Conservation (phyloP, 768 basidiomycete species). For the Royoungia palumana region DNA sequence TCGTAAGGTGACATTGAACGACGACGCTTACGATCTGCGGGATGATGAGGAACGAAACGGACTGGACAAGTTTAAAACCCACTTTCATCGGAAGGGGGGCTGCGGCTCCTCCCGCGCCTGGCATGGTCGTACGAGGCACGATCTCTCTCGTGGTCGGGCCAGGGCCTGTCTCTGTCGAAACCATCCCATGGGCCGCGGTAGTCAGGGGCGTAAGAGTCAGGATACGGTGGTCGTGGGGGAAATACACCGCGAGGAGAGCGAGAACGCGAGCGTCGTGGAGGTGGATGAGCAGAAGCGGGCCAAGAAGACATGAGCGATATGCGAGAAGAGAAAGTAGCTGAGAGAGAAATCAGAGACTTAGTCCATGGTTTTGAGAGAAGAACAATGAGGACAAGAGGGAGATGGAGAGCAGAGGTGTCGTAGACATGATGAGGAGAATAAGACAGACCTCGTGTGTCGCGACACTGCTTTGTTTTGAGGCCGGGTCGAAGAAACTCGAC, state of each 20-base stretch:
- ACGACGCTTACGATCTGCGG: constrained; percentile 68
- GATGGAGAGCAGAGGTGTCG: constrained; percentile 62
- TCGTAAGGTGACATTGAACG: constrained; percentile 75
- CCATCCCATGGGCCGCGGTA: constrained; percentile 64
- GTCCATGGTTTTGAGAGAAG: constrained; percentile 38
- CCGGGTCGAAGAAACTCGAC: constrained; percentile 28
- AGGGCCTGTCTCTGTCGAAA: constrained; percentile 69
- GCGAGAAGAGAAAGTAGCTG: constrained; percentile 32
- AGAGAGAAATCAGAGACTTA: constrained; percentile 50
- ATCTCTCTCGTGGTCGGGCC: constrained; percentile 66
- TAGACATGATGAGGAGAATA: constrained; percentile 71
- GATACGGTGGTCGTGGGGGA: constrained; percentile 51
- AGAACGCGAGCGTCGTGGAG: constrained; percentile 77
- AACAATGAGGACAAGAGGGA: constrained; percentile 53
- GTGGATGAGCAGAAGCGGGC: constrained; percentile 67
- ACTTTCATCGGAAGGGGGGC: constrained; percentile 71
- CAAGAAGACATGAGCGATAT: constrained; percentile 68
- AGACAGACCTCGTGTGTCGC: constrained; percentile 86
- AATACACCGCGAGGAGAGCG: constrained; percentile 63
- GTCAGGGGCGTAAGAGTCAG: constrained; percentile 58
- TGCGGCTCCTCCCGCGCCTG: constrained; percentile 73
- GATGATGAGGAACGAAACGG: constrained; percentile 6
- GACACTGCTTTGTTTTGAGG: constrained; percentile 40
- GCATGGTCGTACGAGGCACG: constrained; percentile 63
- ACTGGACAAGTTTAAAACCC: constrained; percentile 9